Percentiles rank a stretch among this genome's conserved stretches.
Conservation (phyloP, 2,329 filamentous ascomycete genomes). For the Aspergillus neotritici region DNA sequence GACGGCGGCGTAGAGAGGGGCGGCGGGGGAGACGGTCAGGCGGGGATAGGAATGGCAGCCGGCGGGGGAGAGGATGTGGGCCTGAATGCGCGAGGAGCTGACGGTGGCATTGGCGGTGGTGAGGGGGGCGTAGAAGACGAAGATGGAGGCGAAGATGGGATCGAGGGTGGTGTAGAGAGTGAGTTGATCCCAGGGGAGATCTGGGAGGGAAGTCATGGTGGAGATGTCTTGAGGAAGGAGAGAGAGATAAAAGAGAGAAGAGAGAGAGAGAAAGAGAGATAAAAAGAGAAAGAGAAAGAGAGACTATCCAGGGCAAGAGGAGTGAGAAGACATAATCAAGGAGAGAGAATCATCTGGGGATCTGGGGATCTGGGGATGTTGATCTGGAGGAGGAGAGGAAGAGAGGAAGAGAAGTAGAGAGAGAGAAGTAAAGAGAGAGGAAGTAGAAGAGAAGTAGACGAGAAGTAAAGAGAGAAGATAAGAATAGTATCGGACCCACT, state of each 20-base stretch:
- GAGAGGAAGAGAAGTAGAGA: not conserved
- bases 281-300: constrained; percentile 3
- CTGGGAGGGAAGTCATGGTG: constrained; percentile 65
- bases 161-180: constrained; percentile 87
- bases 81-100: constrained; percentile 88
- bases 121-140: constrained; percentile 88
- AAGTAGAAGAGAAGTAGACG: not conserved
- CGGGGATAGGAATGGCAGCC: constrained; percentile 86
- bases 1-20: constrained; percentile 84
- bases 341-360: not conserved
- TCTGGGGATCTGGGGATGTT: constrained; percentile 1
- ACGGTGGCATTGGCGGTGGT: constrained; percentile 80
- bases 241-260: constrained; percentile 9
- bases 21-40: constrained; percentile 88
- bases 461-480: not conserved
- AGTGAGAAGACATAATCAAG: constrained; percentile 2
- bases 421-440: not conserved
- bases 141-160: constrained; percentile 68
- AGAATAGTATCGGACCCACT: no score
- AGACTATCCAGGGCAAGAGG: constrained; percentile 4
- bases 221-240: constrained; percentile 5
- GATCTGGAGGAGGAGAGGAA: constrained; percentile 1
- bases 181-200: constrained; percentile 73
- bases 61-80: constrained; percentile 84
- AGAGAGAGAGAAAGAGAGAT: constrained; percentile 5